Percentiles rank a stretch among this genome's conserved stretches.
Evolutionary conservation across 176 grass and related monocot genomes (phyloP).

Genomic region (Carex scoparia): DNA sequence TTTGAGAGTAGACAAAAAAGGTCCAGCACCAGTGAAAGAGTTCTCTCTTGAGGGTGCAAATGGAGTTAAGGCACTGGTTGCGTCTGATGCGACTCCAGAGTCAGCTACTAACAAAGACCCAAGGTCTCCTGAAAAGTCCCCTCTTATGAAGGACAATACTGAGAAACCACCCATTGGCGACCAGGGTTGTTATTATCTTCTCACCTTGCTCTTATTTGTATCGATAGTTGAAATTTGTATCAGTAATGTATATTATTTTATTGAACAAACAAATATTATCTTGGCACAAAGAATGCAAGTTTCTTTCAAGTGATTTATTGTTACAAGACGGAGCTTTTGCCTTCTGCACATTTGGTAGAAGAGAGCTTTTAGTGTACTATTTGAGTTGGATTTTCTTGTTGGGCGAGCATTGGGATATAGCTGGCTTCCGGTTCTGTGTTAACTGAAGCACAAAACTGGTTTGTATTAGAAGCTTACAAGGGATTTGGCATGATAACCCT

Average conservation of each 20-base stretch:
- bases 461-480: background rate
- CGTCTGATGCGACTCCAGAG: conserved; percentile 46
- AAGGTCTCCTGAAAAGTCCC: conserved; percentile 45
- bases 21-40: conserved; percentile 41
- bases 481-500: background rate
- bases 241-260: conserved; percentile 15
- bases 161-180: conserved; percentile 57
- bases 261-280: conserved; percentile 24
- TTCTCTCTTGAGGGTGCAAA: conserved; percentile 48
- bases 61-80: conserved; percentile 44
- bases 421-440: background rate
- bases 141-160: conserved; percentile 42
- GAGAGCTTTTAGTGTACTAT: background rate
- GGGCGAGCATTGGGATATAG: conserved; percentile 8
- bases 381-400: background rate
- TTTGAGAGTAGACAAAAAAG: conserved; percentile 76
- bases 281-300: background rate
- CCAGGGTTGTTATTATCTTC: conserved; percentile 44
- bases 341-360: background rate
- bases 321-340: background rate
- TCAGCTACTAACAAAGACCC: conserved; percentile 43
- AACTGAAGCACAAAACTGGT: background rate
- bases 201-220: conserved; percentile 24
- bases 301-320: conserved; percentile 9
- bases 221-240: conserved; percentile 18